Conservation (phyloP, 2,329 filamentous ascomycete genomes). For the Neodidymelliopsis sp. region DNA sequence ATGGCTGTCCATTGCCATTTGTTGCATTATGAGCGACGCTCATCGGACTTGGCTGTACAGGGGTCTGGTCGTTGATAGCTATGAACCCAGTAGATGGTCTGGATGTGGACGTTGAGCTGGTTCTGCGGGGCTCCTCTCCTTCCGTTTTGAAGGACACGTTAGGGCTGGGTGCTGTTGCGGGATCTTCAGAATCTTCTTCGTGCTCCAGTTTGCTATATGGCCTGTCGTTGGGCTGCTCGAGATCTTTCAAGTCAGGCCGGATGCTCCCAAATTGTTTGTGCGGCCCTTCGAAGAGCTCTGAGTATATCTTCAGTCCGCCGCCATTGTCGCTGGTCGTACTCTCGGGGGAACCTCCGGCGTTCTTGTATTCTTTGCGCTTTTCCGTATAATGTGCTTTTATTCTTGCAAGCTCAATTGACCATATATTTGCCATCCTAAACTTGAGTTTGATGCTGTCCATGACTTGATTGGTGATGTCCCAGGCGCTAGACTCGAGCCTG, state of each 20-base stretch:
- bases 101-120: conserved; percentile 2
- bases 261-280: conserved; percentile 34
- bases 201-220: conserved; percentile 23
- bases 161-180: not conserved
- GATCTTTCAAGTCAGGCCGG: not conserved
- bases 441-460: conserved; percentile 23
- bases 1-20: not conserved
- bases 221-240: conserved; percentile 16
- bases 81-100: conserved; percentile 15
- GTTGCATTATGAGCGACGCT: not conserved
- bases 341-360: conserved; percentile 25
- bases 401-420: conserved; percentile 17
- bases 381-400: conserved; percentile 22
- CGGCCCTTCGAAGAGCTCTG: conserved; percentile 22
- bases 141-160: conserved; percentile 5
- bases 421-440: conserved; percentile 26
- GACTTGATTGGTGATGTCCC: conserved; percentile 27
- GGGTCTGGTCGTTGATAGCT: conserved; percentile 14
- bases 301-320: conserved; percentile 31
- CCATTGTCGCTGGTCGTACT: conserved; percentile 29
- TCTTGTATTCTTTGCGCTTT: conserved; percentile 21
- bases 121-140: conserved; percentile 6
- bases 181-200: conserved; percentile 23
- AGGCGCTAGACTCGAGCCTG: conserved; percentile 22
- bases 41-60: not conserved